Conservation (phyloP, 345 rosid species). For the rapeseed (Brassica napus) region DNA sequence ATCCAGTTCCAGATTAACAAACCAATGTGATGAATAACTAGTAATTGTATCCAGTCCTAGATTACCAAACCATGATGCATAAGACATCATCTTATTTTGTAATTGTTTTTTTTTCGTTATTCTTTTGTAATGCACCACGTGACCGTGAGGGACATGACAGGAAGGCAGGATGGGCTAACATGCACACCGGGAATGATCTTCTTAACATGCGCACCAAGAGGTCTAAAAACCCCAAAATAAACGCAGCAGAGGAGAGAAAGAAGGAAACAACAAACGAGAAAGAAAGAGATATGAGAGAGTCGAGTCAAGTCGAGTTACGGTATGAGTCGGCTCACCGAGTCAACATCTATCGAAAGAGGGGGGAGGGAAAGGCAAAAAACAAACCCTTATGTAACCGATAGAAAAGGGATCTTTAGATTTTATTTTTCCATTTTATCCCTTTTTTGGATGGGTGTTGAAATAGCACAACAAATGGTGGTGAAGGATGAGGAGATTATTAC, state of each 20-base stretch:
- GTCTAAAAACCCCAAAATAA: conserved; percentile 1
- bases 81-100: neutral
- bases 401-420: conserved; percentile 40
- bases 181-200: neutral
- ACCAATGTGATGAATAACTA: too few relatives aligned
- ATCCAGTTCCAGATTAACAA: too few relatives aligned
- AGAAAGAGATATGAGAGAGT: conserved; percentile 16
- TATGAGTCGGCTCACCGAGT: conserved; percentile 43
- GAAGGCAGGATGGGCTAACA: conserved; percentile 23
- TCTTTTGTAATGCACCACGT: neutral
- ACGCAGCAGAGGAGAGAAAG: conserved; percentile 13
- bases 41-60: neutral
- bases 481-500: conserved; percentile 51
- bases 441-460: conserved; percentile 42
- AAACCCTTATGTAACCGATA: conserved; percentile 12
- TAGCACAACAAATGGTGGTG: conserved; percentile 77
- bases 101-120: neutral
- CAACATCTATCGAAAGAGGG: conserved; percentile 3
- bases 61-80: neutral
- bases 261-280: neutral
- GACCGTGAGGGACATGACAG: neutral
- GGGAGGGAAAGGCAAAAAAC: neutral
- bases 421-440: neutral
- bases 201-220: conserved; percentile 30
- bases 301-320: conserved; percentile 17